phyloP scores from a whole-genome alignment of 2,329 filamentous ascomycete genomes.

The Venturia nashicola region DNA sequence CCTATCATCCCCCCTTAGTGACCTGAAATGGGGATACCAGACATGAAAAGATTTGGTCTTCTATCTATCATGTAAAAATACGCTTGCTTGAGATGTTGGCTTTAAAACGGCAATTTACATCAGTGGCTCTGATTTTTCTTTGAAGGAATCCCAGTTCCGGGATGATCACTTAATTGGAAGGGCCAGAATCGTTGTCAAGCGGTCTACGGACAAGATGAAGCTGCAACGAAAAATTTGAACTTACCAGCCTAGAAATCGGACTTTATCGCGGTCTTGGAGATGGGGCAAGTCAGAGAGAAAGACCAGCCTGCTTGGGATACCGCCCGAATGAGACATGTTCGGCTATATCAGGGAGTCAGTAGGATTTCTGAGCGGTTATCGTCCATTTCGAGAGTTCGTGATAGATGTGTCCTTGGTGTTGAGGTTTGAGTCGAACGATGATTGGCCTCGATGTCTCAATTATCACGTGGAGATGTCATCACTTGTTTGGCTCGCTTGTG shows the following conservation, averaged over 20 bases:
- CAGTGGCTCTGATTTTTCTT: too few relatives aligned
- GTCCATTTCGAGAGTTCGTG: slow-evolving; percentile 18
- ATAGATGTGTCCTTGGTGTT: slow-evolving; percentile 6
- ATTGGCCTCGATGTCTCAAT: neutral
- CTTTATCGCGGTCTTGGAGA: slow-evolving; percentile 54
- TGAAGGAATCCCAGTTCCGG: too few relatives aligned
- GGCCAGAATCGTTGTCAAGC: too few relatives aligned
- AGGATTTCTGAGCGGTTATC: neutral
- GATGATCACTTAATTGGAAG: too few relatives aligned
- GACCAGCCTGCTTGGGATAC: slow-evolving; percentile 44
- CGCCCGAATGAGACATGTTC: slow-evolving; percentile 27
- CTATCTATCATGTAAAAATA: too few relatives aligned
- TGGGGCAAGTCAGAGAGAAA: slow-evolving; percentile 33
- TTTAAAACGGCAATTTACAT: too few relatives aligned
- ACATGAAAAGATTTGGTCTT: too few relatives aligned
- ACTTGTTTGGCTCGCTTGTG: neutral
- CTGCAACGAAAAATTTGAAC: slow-evolving; percentile 16
- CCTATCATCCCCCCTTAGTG: too few relatives aligned
- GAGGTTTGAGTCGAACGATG: neutral
- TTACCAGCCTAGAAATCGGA: slow-evolving; percentile 88
- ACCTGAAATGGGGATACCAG: too few relatives aligned
- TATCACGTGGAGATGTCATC: neutral
- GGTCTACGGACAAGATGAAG: too few relatives aligned
- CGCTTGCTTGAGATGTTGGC: too few relatives aligned
- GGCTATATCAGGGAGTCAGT: neutral